Evolutionary conservation across 257 asterid species (phyloP), one percentile per base, ranked within the genome.

Genomic region (Salvia hispanica): DNA sequence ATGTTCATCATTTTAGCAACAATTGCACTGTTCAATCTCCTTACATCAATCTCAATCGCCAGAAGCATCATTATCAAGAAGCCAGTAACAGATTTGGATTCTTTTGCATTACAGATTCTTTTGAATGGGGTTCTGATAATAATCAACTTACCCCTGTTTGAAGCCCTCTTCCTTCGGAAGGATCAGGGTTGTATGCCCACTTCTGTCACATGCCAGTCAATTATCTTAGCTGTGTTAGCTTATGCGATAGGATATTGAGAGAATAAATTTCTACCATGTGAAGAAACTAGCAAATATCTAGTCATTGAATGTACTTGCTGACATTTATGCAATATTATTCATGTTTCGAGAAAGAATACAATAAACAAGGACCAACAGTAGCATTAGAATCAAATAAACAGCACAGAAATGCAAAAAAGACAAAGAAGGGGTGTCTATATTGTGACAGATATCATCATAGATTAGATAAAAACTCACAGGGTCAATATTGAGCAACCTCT

Each of bases 401-500:
- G 21, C 21, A 18, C 21, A 18, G 21, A 18, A 18, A 18, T 18
- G 21, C 21, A 18, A 18, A 18, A 18, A 18, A 18, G 21, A 18
- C 21, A 18, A 18, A 18, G 21, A 18, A 18, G 21, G 21, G 21
- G 21, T 18, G 21, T 18, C 21, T 18, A 18, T 18, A 1, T 18
- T 18, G 21, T 18, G 21, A 18, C 21, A 18, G 21, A 18, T 18
- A 18, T 18, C 1, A 18, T 18, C 21, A 18, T 18, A 43, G 53
- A 13, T 12, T 8, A 13, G 56, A 64, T 13, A 18, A 64, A 28
- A 55, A 76, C 97, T 84, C 70, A 93, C 96, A 15, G 86, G 84
- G 67, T 83, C 78, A 63, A 93, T 82, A 70, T 85, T 81, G 71
- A 93, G 86, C 65, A 93, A 77, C 76, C 62, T 87, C 80, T 82